Conservation (phyloP, 148 eudicot genomes). For the Pharnaceum exiguum region DNA sequence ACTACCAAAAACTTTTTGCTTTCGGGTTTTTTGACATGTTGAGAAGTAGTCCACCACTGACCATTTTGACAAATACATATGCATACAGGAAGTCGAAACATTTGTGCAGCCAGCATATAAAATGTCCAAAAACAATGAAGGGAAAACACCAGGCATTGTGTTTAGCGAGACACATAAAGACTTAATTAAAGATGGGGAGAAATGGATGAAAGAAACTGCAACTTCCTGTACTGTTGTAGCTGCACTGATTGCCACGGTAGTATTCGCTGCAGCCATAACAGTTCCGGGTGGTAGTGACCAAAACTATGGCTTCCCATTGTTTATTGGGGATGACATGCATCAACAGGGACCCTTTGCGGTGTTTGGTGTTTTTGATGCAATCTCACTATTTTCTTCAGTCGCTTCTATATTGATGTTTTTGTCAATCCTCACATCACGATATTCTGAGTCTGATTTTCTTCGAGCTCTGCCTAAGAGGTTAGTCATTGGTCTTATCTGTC, state of each 20-base stretch:
- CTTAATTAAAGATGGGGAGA: conserved; percentile 19
- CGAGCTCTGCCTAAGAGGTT: conserved; percentile 12
- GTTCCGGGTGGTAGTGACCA: conserved; percentile 20
- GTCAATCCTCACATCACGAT: conserved; percentile 20
- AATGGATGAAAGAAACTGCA: conserved; percentile 27
- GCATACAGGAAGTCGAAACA: conserved; percentile 15
- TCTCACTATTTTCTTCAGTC: conserved; percentile 18
- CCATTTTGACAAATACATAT: neutral
- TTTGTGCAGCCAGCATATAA: conserved; percentile 17
- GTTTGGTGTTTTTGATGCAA: conserved; percentile 14
- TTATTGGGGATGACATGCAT: neutral
- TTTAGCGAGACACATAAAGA: conserved; percentile 15
- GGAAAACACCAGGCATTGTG: conserved; percentile 8
- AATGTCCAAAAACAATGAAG: conserved; percentile 4
- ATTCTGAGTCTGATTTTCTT: conserved; percentile 19
- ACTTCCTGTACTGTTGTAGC: conserved; percentile 21
- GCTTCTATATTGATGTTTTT: conserved; percentile 20
- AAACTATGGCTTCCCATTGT: neutral
- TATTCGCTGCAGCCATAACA: conserved; percentile 14
- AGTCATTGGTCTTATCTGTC: conserved; percentile 8
- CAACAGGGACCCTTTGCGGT: neutral
- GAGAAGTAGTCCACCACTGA: too few relatives aligned
- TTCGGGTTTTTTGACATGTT: neutral
- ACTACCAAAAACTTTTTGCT: neutral
- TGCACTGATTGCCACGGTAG: conserved; percentile 21